phyloP scores from a whole-genome alignment of 164 flowering plant species.

The Dillenia suffruticosa region DNA sequence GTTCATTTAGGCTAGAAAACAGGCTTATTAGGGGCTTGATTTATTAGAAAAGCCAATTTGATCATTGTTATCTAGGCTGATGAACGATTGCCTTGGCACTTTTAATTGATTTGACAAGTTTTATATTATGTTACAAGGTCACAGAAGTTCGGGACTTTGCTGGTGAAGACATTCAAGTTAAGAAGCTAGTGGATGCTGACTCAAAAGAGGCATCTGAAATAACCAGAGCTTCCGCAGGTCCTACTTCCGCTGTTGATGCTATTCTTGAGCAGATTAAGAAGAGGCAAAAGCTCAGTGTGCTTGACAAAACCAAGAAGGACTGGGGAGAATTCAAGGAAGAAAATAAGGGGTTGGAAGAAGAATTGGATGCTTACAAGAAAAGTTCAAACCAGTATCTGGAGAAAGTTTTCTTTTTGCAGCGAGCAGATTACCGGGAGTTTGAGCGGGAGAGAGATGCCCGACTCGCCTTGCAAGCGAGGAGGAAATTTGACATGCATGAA shows the following conservation, averaged over 20 bases:
- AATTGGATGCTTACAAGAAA: constrained; percentile 92
- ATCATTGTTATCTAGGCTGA: too few relatives aligned
- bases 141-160: constrained; percentile 91
- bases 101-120: too few relatives aligned
- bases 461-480: constrained; percentile 65
- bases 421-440: constrained; percentile 79
- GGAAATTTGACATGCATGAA: constrained; percentile 59
- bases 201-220: constrained; percentile 79
- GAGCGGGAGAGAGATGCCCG: constrained; percentile 96
- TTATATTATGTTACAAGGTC: constrained; percentile 32
- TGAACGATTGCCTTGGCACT: too few relatives aligned
- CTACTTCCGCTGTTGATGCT: constrained; percentile 82
- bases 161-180: constrained; percentile 73
- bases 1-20: too few relatives aligned
- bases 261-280: constrained; percentile 93
- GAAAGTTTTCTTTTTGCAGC: constrained; percentile 75
- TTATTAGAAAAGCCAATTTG: too few relatives aligned
- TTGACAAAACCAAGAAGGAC: constrained; percentile 94
- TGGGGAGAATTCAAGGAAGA: constrained; percentile 97
- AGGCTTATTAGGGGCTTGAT: too few relatives aligned
- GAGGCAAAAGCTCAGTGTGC: constrained; percentile 89
- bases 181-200: constrained; percentile 72
- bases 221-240: constrained; percentile 36
- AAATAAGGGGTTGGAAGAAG: constrained; percentile 77
- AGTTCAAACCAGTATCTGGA: constrained; percentile 92